These are phyloP conservation scores for Aspergillus pseudoglaucus DNA, from an alignment of 2,329 filamentous ascomycete genomes.

Conservation along the genomic window DNA sequence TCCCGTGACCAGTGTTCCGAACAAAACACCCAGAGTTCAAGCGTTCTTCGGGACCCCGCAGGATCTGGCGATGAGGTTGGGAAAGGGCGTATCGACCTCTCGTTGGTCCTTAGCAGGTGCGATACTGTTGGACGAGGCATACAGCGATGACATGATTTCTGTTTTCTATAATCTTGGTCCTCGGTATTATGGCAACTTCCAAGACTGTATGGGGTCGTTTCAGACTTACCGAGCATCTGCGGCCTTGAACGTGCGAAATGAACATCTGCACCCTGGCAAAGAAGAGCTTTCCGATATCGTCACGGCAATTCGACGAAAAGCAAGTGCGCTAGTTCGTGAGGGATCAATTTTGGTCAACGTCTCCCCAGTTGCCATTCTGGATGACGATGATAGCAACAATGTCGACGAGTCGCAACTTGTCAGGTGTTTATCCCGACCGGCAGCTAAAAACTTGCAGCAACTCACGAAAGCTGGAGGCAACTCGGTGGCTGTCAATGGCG, in stretches of 20 bases:
- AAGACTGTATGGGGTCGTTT: conserved; percentile 91
- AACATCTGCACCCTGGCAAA: conserved; percentile 80
- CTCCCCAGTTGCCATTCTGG: conserved; percentile 70
- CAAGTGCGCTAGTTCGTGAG: conserved; percentile 74
- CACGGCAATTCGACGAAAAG: conserved; percentile 77
- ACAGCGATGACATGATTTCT: conserved; percentile 86
- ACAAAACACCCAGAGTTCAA: conserved; percentile 59
- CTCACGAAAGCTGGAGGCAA: conserved; percentile 68
- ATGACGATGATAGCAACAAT: conserved; percentile 69
- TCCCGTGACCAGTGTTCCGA: conserved; percentile 57
- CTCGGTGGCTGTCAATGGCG: conserved; percentile 78
- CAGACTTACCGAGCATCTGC: conserved; percentile 95
- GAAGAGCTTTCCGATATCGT: conserved; percentile 90
- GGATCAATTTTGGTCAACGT: conserved; percentile 75
- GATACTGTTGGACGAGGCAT: conserved; percentile 76
- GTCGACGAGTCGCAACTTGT: conserved; percentile 68
- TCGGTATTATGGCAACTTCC: conserved; percentile 90
- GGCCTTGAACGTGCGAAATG: conserved; percentile 81
- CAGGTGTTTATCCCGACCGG: conserved; percentile 66
- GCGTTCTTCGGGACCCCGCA: conserved; percentile 90
- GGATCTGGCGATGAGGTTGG: conserved; percentile 71
- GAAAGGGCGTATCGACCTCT: conserved; percentile 65
- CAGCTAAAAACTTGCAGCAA: conserved; percentile 61
- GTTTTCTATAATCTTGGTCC: conserved; percentile 87
- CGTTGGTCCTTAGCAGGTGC: conserved; percentile 87